Evolutionary conservation across 2,329 filamentous ascomycete genomes (phyloP).

Genomic region (Juglanconis sp.): DNA sequence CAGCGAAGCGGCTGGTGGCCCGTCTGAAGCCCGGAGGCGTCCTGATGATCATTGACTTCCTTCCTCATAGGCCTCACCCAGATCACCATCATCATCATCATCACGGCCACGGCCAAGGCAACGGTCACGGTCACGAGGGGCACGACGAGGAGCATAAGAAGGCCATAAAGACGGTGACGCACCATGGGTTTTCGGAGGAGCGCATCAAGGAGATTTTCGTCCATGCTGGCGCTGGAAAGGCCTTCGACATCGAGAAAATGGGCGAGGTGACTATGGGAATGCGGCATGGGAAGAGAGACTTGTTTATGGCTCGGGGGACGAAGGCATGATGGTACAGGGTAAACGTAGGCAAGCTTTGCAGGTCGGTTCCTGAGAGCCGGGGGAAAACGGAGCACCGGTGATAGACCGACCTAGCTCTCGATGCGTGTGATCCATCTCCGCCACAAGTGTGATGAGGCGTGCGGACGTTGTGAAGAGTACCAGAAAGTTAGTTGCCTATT

Average conservation of each 20-base stretch:
- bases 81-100: background rate
- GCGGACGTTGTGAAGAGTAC: too few relatives aligned
- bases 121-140: background rate
- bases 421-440: too few relatives aligned
- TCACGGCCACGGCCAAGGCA: background rate
- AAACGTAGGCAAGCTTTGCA: background rate
- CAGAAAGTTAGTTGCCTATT: too few relatives aligned
- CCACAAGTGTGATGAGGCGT: too few relatives aligned
- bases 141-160: conserved; percentile 3
- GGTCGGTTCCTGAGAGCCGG: background rate
- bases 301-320: conserved; percentile 50
- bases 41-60: conserved; percentile 65
- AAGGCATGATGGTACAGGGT: conserved; percentile 30
- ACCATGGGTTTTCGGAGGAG: conserved; percentile 62
- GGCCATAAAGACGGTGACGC: conserved; percentile 52
- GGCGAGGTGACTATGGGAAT: conserved; percentile 14
- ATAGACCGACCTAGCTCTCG: background rate
- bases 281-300: conserved; percentile 33
- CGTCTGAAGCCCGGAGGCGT: conserved; percentile 65
- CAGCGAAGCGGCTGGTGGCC: conserved; percentile 55
- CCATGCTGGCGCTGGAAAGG: conserved; percentile 54
- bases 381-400: too few relatives aligned
- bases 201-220: conserved; percentile 60
- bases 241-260: conserved; percentile 57
- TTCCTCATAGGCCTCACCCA: conserved; percentile 45